phyloP scores from a whole-genome alignment of 1,284 basidiomycete genomes.

The Peniophora sp. region DNA sequence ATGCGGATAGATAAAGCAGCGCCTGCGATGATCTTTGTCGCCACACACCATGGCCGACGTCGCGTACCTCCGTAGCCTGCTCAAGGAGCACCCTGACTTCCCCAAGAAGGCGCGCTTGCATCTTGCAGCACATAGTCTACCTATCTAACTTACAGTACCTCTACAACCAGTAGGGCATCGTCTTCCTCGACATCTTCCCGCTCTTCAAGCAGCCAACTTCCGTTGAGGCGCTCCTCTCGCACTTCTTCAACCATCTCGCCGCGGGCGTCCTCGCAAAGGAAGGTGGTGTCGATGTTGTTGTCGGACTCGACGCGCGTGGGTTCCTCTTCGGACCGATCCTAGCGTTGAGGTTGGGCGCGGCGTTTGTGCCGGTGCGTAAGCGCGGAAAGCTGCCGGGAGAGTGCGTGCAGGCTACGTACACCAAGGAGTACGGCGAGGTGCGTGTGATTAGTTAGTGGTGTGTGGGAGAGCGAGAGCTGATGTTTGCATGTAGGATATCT shows the following conservation, averaged over 20 bases:
- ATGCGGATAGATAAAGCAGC: neutral
- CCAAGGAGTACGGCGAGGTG: conserved; percentile 91
- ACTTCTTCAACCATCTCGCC: conserved; percentile 83
- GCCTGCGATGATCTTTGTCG: conserved; percentile 2
- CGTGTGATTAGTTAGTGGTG: conserved; percentile 19
- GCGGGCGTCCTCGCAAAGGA: conserved; percentile 57
- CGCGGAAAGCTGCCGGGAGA: conserved; percentile 89
- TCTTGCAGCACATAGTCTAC: neutral
- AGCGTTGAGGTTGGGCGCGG: conserved; percentile 85
- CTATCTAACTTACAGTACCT: neutral
- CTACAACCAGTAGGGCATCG: conserved; percentile 50
- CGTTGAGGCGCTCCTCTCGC: conserved; percentile 88
- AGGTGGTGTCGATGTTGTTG: conserved; percentile 74
- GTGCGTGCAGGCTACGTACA: conserved; percentile 72
- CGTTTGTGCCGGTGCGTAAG: conserved; percentile 96
- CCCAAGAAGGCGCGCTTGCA: conserved; percentile 68
- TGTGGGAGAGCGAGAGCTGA: neutral
- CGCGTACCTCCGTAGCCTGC: conserved; percentile 58
- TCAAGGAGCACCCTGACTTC: conserved; percentile 73
- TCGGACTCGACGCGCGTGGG: conserved; percentile 94
- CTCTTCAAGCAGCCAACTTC: conserved; percentile 77
- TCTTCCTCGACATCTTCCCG: conserved; percentile 88
- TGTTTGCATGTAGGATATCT: conserved; percentile 58
- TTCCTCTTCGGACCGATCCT: conserved; percentile 94
- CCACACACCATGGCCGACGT: conserved; percentile 63